These are phyloP conservation scores for Citeromyces nyonsensis DNA, from an alignment of 805 yeast species.

Conservation along the genomic window DNA sequence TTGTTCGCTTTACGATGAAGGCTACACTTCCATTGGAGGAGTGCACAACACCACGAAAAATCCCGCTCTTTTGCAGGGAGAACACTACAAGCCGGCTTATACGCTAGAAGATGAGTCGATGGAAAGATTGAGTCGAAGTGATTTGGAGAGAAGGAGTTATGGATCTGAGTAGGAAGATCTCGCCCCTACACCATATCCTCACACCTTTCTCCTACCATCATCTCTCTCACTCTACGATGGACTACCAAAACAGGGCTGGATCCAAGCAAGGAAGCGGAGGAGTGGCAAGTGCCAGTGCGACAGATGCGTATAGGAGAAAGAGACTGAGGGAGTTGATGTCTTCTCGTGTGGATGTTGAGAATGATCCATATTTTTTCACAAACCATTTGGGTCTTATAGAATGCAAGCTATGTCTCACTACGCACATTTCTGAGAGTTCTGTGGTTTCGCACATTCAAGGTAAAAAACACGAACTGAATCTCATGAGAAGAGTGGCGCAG, in stretches of 20 bases:
- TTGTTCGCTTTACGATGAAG: conserved; percentile 64
- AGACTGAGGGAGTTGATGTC: conserved; percentile 50
- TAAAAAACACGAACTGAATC: conserved; percentile 60
- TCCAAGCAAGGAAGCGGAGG: conserved; percentile 90
- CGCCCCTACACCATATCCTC: no score
- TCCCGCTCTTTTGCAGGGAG: conserved; percentile 29
- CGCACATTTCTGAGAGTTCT: conserved; percentile 67
- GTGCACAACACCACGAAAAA: conserved; percentile 54
- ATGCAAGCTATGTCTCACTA: conserved; percentile 72
- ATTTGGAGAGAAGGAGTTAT: no score
- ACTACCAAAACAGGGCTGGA: conserved; percentile 79
- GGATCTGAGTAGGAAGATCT: no score
- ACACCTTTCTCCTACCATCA: no score
- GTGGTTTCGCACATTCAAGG: conserved; percentile 80
- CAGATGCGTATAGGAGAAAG: conserved; percentile 52
- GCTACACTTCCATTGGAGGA: conserved; percentile 88
- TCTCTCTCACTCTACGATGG: no score
- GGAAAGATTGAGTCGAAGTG: conserved; percentile 35
- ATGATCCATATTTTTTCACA: conserved; percentile 73
- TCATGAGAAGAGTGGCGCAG: conserved; percentile 43
- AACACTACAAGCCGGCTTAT: conserved; percentile 33
- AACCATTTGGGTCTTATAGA: conserved; percentile 78
- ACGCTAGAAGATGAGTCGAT: conserved; percentile 41
- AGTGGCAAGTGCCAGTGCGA: conserved; percentile 57
- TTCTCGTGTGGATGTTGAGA: conserved; percentile 31